Base-by-base conservation (phyloP, 2,329 filamentous ascomycete genomes). In the Aspergillus ibericus region DNA sequence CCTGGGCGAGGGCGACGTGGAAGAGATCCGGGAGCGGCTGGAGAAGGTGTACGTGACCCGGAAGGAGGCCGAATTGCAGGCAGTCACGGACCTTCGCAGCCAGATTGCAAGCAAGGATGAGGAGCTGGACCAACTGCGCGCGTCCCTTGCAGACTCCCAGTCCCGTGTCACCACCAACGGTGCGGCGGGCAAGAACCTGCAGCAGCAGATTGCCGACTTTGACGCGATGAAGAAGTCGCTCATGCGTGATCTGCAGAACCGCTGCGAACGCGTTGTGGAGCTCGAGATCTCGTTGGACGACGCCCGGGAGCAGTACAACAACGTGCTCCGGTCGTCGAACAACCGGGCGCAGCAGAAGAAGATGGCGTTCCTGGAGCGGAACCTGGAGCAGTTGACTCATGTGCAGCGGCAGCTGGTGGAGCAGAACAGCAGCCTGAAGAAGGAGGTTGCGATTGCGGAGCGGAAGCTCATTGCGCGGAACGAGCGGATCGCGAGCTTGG, bases 221-320 rank as follows among this genome's bases (percentile, higher is more conserved):
- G 95, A 99, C 77, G 90, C 92, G 59, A 99, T 99, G 93, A 99
- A 99, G 87, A 99, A 99, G 86, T 96, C 91, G 66, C 83, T 99
- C 67, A 99, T 99, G 95, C 91, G 95, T 58, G 95, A 99, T 77
- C 82, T 99, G 65, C 95, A 99, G 78, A 98, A 99, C 81, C 89
- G 95, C 61, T 99, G 95, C 77, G 95, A 99, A 81, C 89, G 95
- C 66, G 93, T 99, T 34, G 95, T 99, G 16, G 95, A 99, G 81
- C 87, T 99, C 27, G 95, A 99, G 78, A 99, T 99, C 70, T 96
- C 91, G 35, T 85, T 99, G 52, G 95, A 99, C 72, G 93, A 97
- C 81, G 97, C 95, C 0, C 87, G 95, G 56, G 95, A 99, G 81
- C 95, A 99, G 79, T 99, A 99, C 81, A 98, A 99, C 82, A 97